A percentile compares a stretch with the other conserved stretches of the same genome.
phyloP scores from a whole-genome alignment of 139 green algal species.

The Zygnema circumcarinatum region DNA sequence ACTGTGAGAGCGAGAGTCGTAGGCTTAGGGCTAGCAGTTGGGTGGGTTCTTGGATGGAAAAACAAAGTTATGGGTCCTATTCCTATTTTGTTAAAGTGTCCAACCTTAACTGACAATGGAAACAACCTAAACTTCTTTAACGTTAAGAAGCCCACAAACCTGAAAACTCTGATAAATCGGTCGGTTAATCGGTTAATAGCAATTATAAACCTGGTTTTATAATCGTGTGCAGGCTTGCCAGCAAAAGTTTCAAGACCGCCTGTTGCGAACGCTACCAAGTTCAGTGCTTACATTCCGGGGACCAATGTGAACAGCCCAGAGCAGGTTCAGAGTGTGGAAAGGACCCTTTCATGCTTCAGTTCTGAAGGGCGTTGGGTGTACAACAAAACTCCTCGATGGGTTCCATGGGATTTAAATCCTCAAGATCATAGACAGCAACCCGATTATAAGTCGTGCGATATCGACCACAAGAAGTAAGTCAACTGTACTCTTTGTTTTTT shows the following conservation, averaged over 20 bases:
- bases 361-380: conserved; percentile 16
- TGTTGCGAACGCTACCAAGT: not conserved
- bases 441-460: conserved; percentile 19
- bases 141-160: too few species aligned
- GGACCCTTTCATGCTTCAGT: conserved; percentile 4
- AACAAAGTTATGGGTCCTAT: too few species aligned
- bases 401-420: conserved; percentile 13
- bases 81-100: too few species aligned
- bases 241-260: not conserved
- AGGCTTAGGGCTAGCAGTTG: too few species aligned
- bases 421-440: not conserved
- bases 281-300: conserved; percentile 16
- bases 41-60: too few species aligned
- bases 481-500: not conserved
- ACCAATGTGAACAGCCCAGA: not conserved
- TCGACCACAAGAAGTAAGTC: not conserved
- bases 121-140: too few species aligned
- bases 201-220: too few species aligned
- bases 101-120: too few species aligned
- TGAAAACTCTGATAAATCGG: too few species aligned
- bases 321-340: not conserved
- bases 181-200: too few species aligned
- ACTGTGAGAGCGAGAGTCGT: too few species aligned
- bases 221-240: not conserved
- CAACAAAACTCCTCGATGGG: conserved; percentile 29